Base-by-base conservation (phyloP, 2,329 filamentous ascomycete species). In the Thermomyces lanuginosus region DNA sequence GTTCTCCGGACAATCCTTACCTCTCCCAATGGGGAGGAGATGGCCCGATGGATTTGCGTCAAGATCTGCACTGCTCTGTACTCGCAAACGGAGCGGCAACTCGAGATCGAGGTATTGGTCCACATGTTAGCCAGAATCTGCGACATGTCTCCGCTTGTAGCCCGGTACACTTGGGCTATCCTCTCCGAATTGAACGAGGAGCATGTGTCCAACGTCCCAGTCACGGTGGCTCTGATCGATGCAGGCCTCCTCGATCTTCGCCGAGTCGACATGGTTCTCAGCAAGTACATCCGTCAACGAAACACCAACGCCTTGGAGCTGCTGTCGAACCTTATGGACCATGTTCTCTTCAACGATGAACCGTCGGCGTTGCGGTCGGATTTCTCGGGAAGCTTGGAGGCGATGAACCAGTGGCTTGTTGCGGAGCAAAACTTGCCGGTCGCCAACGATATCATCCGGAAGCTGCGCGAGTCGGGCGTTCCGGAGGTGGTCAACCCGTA, bases 291-390 rank as follows among this genome's bases (percentile, higher is more conserved):
- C 11, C 61, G 70, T 29, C 65, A 75, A 30, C 72, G 72, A 32
- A 80, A 83, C 35, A 64, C 72, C 5, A 66, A 67, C 12, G 80
- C 78, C 2, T 56, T 93, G 3, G 72, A 82, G 30, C 78, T 92
- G 46, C 63, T 95, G n/a, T 72, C 76, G 27, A 72, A 74, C 22
- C 61, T 93, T 22, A 62, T 92, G 36, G 77, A 89, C 37, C 69
- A 81, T 22, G 69, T 84, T 0, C 58, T 93, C 6, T 66, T 92
- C 26, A 79, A 71, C 38, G 79, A 83, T 24, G 71, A 74, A 22
- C 80, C 82, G 0, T 68, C 76, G 20, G 78, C 77, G 1, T 60
- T 93, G 24, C 78, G 82, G 40, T 74, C 83, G 2, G 83, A 95
- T 53, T 91, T 93, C 44, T 74, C 81, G 5, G 68, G 72, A 35